A percentile compares a stretch with the other conserved stretches of the same genome.
These are phyloP conservation scores for Verticillium zaregamsianum DNA, from an alignment of 2,329 filamentous ascomycete species.

Conservation along the genomic window DNA sequence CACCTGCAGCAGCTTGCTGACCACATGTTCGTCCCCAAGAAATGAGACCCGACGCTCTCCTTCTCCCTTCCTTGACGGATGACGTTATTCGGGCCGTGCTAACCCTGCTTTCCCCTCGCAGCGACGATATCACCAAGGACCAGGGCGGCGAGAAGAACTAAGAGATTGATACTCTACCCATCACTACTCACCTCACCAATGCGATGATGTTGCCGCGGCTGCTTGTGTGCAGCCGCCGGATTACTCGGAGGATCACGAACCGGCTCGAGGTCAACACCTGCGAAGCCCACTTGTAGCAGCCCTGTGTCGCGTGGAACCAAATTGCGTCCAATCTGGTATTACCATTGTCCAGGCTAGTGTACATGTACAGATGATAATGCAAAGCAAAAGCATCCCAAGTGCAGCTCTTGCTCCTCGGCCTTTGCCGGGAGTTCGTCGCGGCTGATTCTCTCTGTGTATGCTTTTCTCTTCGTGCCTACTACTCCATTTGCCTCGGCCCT, in stretches of 20 bases:
- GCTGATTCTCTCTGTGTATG: background rate
- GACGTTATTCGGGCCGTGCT: background rate
- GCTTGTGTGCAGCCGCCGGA: background rate
- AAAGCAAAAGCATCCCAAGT: constrained; percentile 4
- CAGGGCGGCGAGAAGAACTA: constrained; percentile 66
- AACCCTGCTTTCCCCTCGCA: constrained; percentile 27
- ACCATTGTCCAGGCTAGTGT: constrained; percentile 28
- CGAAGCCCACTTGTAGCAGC: background rate
- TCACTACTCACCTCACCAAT: background rate
- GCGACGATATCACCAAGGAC: constrained; percentile 72
- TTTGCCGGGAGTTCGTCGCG: background rate
- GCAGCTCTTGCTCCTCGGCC: background rate
- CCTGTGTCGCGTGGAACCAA: background rate
- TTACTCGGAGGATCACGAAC: background rate
- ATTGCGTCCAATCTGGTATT: constrained; percentile 3
- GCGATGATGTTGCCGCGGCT: background rate
- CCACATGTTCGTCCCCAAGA: constrained; percentile 65
- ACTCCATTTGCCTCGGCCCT: background rate
- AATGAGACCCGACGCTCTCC: background rate
- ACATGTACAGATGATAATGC: constrained; percentile 28
- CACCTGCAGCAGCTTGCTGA: constrained; percentile 82
- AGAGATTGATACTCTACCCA: constrained; percentile 8
- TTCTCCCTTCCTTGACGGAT: background rate
- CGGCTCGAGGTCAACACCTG: too few relatives aligned
- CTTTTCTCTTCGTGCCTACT: background rate